A percentile compares a stretch with the other conserved stretches of the same genome.
These are phyloP conservation scores for Suillus brevipes DNA, from an alignment of 768 basidiomycete genomes.

Conservation along the genomic window DNA sequence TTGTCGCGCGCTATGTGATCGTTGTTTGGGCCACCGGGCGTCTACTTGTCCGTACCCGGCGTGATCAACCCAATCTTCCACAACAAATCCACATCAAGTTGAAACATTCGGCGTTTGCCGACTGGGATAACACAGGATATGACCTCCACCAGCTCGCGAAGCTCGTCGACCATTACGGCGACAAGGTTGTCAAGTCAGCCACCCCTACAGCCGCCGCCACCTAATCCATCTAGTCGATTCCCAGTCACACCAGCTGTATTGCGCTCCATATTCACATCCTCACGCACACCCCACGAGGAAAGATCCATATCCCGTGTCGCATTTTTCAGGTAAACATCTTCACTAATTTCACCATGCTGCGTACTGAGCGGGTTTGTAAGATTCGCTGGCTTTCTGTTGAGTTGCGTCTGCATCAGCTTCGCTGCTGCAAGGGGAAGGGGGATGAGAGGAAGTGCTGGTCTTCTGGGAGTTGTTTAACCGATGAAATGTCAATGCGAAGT, in stretches of 20 bases:
- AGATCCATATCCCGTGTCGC: constrained; percentile 81
- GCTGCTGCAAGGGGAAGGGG: constrained; percentile 71
- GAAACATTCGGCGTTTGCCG: not conserved
- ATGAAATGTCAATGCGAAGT: not conserved
- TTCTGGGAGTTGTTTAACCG: constrained; percentile 60
- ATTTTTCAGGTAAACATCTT: constrained; percentile 68
- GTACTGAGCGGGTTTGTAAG: constrained; percentile 35
- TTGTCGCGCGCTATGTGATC: not conserved
- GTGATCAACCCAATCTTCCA: not conserved
- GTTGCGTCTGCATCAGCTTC: constrained; percentile 78
- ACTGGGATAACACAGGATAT: constrained; percentile 10
- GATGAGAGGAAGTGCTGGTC: constrained; percentile 61
- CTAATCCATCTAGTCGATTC: constrained; percentile 58
- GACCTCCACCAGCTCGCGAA: constrained; percentile 43
- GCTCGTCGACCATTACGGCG: constrained; percentile 50
- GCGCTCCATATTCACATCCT: constrained; percentile 84
- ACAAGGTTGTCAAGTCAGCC: constrained; percentile 31
- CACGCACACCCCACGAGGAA: constrained; percentile 78
- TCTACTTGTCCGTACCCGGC: constrained; percentile 3
- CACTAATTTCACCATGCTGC: constrained; percentile 1
- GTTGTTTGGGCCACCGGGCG: constrained; percentile 3
- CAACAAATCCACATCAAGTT: not conserved
- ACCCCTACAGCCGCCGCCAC: constrained; percentile 39
- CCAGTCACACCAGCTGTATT: constrained; percentile 83
- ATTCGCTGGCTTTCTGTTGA: constrained; percentile 80